Evolutionary conservation across 176 grass and related monocot genomes (phyloP), one percentile per base, ranked within the genome.

Genomic region (Tuctoria greenei): DNA sequence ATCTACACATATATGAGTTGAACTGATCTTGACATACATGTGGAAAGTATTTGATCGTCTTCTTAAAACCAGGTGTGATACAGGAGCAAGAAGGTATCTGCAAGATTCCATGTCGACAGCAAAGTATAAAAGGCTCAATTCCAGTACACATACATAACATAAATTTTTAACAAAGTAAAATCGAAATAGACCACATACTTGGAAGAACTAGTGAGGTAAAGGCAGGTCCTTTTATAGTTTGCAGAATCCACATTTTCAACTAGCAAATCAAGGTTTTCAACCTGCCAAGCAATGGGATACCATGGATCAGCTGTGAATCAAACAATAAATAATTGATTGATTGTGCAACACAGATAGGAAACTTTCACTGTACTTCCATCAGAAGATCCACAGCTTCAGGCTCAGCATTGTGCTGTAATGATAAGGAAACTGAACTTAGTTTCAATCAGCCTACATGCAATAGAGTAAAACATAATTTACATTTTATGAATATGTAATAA

Each of bases 301-400:
- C 10, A 55, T 69, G 24, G 43, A 66, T 81, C 41, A 79, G 64
- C 1, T 58, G 17, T 58, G 64, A 61, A 66, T 26, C 2, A 54
- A 51, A 12, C 13, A 61, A 65, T 38, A n/a, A 65, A 23, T 40
- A 64, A 38, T 51, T 55, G 52, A 56, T 41, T 0, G 4, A 56
- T 28, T 10, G 8, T 54, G 13, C 9, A 26, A 51, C 17, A 66
- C 65, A 26, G 72, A 34, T 1, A 78, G 27, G 58, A 1, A 83
- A 46, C 1, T 50, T 61, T 56, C 5, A 16, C 17, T 35, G 7
- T 75, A 89, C 90, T 84, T 93, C 90, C 83, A 89, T 89, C 39
- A 93, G 72, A 89, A 93, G 90, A 80, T 93, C 90, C 54, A 93
- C 90, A 78, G 90, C 86, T 77, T 93, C 90, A 15, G 90, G 90